Base-by-base conservation (phyloP, 106 monocot genomes). In the Agapanthus africanus region DNA sequence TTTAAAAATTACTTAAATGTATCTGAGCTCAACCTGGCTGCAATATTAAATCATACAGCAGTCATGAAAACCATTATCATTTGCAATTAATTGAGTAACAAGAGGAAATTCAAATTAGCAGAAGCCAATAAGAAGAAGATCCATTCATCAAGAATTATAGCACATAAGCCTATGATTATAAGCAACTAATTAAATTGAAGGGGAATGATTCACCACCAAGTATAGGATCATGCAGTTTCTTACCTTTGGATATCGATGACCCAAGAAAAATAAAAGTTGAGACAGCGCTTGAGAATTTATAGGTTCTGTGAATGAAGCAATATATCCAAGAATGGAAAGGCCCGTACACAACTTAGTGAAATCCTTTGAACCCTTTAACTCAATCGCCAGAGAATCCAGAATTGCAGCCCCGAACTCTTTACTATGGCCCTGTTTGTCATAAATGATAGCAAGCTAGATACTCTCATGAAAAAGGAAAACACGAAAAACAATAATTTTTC, bases 241-340 rank as follows among this genome's bases (percentile, higher is more conserved):
- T 78, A 92, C 97, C 91, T 93, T 99, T 11, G 97, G 97, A 70
- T 92, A 99, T 11, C 87, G 80, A 76, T 99, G 92, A 35, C 77
- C 79, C 63, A 99, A 86, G 71, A 84, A 88, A 71, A 39, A 75
- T 25, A 90, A 62, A 56, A 99, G 87, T 39, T 83, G 76, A 73
- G 89, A 73, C 21, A 99, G 79, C 37, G 89, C 87, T 41, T 61
- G 65, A 23, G 44, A 73, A 35, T 70, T 84, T 39, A 79, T 75
- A 59, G 76, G 77, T 33, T 83, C 77, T 30, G 38, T 19, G 51
- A 75, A 25, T 27, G 92, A 90, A 74, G 97, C 76, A 79, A 90
- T 47, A 67, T 87, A 99, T 69, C 90, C 97, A 79, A 99, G 89
- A 76, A 99, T 76, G 41, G 97, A 90, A 60, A 99, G 71, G 63